phyloP scores from a whole-genome alignment of 2,329 filamentous ascomycete genomes.

The Phyllosticta capitalensis region DNA sequence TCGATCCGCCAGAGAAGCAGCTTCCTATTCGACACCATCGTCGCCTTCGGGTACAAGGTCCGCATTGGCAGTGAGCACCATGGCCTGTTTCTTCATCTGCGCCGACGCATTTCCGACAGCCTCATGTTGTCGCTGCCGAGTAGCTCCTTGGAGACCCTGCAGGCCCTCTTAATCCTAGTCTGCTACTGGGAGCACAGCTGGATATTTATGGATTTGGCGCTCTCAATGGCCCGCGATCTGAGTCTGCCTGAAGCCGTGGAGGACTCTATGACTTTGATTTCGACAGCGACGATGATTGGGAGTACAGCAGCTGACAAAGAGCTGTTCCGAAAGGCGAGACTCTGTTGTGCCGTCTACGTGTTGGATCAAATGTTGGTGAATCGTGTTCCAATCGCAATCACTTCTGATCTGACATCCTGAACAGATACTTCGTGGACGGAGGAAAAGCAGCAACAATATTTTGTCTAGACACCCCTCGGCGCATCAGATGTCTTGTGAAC shows the following conservation, averaged over 20 bases:
- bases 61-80: conserved; percentile 32
- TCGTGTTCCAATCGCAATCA: not conserved
- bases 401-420: not conserved
- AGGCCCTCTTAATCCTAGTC: conserved; percentile 43
- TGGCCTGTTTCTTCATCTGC: conserved; percentile 22
- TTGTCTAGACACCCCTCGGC: conserved; percentile 28
- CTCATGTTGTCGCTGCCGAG: conserved; percentile 31
- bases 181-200: conserved; percentile 46
- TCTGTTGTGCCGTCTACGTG: conserved; percentile 46
- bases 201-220: conserved; percentile 41
- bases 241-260: conserved; percentile 30
- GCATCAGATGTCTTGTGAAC: conserved; percentile 37
- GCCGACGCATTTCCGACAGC: conserved; percentile 37
- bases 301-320: conserved; percentile 18
- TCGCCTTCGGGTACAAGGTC: conserved; percentile 43
- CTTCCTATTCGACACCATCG: conserved; percentile 43
- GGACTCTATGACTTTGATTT: conserved; percentile 30
- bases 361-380: conserved; percentile 35
- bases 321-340: conserved; percentile 30
- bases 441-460: conserved; percentile 36
- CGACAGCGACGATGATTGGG: not conserved
- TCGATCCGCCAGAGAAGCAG: conserved; percentile 39
- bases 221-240: conserved; percentile 42
- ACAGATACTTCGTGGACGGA: conserved; percentile 35
- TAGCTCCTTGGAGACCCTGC: conserved; percentile 39